Evolutionary conservation across 768 basidiomycete species (phyloP), one percentile per base, ranked within the genome.

Genomic region (Nidularia pulvinata): DNA sequence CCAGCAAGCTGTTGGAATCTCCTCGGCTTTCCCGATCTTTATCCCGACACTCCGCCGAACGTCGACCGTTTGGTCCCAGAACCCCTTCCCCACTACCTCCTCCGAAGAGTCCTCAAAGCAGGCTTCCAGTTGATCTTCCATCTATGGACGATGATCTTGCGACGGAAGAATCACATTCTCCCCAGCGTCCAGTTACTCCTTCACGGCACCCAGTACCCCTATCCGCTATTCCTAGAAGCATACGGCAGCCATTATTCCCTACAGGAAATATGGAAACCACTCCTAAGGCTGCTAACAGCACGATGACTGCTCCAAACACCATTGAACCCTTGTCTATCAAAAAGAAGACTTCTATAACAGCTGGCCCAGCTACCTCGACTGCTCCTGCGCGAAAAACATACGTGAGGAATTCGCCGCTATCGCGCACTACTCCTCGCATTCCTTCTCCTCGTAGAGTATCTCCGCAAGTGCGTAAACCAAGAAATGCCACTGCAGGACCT

Each of bases 291-390:
- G 2, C 25, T 25, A 25, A 25, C 25, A 25, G 25, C 25, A 25
- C 25, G 25, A 58, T 76, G 30, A 60, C 71, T 53, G 69, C 71
- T 25, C 68, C 77, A 33, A 75, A 71, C 35, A 72, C 70, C 25
- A 78, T 93, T 19, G 90, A 91, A 61, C 91, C 91, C 6, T 72
- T 94, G 55, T 89, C 86, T 2, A 93, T 94, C 67, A 91, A 87
- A 77, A 93, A 94, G 76, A 92, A 91, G 67, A 75, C 80, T 5
- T 89, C 89, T 6, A 74, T 84, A 30, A 72, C 69, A 46, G 66
- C 71, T 22, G 70, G 76, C 5, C 70, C 67, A 46, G 54, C 69
- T 30, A 60, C 73, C 37, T 66, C 66, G 45, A 76, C 64, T 49
- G 77, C 69, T 7, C 65, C 74, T 6, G 61, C 64, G 7, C 70